Percentiles rank a stretch among this genome's conserved stretches.
phyloP scores from a whole-genome alignment of 1,284 basidiomycete species.

The Ceratorhiza oryzae-sativae region DNA sequence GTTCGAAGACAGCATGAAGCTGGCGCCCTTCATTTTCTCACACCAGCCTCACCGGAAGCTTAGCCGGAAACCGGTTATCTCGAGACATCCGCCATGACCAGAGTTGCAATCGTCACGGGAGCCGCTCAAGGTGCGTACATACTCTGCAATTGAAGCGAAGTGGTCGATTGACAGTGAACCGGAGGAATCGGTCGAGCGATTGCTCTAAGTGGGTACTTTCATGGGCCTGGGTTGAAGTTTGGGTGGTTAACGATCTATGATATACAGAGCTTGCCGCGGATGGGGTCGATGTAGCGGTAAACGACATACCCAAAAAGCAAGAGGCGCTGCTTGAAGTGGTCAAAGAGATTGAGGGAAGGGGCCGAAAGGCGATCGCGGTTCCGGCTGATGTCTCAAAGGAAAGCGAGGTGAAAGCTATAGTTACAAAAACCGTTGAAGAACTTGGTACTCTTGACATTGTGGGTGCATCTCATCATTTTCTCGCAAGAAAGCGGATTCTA shows the following conservation, averaged over 20 bases:
- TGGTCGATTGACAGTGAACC: neutral
- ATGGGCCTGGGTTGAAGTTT: neutral
- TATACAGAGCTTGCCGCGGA: conserved; percentile 51
- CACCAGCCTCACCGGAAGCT: too few species aligned
- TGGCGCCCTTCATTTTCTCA: too few species aligned
- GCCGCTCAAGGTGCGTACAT: conserved; percentile 45
- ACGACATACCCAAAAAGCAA: conserved; percentile 50
- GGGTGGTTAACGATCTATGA: neutral
- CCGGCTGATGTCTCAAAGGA: conserved; percentile 44
- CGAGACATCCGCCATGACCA: neutral
- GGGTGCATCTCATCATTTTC: neutral
- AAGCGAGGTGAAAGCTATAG: conserved; percentile 44
- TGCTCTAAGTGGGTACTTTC: conserved; percentile 47
- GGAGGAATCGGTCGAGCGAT: conserved; percentile 57
- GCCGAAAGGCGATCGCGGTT: conserved; percentile 27
- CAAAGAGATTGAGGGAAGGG: conserved; percentile 35
- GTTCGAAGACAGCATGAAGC: too few species aligned
- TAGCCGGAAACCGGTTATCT: too few species aligned
- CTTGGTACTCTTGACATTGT: conserved; percentile 42
- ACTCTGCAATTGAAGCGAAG: neutral
- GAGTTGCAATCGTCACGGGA: conserved; percentile 54
- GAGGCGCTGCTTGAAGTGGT: conserved; percentile 44
- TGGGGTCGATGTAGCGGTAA: conserved; percentile 54
- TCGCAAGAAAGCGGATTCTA: conserved; percentile 16
- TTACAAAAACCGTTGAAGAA: conserved; percentile 39